Conservation (phyloP, 176 grass and related monocot genomes). For the Eleusine indica region DNA sequence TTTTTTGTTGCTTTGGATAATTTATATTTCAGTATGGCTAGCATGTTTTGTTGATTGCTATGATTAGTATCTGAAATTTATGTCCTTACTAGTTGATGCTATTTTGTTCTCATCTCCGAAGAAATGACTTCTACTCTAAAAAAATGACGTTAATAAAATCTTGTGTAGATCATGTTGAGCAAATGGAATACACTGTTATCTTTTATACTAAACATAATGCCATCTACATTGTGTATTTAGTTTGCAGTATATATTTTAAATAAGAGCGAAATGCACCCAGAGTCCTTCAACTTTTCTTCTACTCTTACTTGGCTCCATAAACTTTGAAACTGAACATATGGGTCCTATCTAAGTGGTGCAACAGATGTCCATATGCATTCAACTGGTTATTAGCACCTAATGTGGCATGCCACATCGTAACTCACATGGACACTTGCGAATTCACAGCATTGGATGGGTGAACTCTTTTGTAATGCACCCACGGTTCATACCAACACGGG, state of each 20-base stretch:
- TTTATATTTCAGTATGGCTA: neutral
- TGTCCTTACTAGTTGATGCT: neutral
- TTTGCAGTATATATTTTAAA: neutral
- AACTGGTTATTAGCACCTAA: neutral
- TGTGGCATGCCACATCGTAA: neutral
- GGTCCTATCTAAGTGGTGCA: neutral
- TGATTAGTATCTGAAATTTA: slow-evolving; percentile 18
- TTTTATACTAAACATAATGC: neutral
- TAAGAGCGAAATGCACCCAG: neutral
- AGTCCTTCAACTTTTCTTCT: neutral
- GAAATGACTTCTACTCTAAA: neutral
- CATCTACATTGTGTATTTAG: neutral
- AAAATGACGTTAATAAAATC: neutral
- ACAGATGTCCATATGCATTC: neutral
- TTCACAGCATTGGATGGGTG: neutral
- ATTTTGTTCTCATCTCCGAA: neutral
- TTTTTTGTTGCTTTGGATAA: neutral
- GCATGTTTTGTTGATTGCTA: slow-evolving; percentile 32
- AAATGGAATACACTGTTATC: neutral
- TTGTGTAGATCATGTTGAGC: neutral
- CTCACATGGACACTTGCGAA: neutral
- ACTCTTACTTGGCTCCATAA: neutral
- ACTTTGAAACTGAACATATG: neutral
- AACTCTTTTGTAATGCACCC: neutral
- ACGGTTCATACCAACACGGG: neutral